Base-by-base conservation (phyloP, 768 basidiomycete genomes). In the Mycena polygramma region DNA sequence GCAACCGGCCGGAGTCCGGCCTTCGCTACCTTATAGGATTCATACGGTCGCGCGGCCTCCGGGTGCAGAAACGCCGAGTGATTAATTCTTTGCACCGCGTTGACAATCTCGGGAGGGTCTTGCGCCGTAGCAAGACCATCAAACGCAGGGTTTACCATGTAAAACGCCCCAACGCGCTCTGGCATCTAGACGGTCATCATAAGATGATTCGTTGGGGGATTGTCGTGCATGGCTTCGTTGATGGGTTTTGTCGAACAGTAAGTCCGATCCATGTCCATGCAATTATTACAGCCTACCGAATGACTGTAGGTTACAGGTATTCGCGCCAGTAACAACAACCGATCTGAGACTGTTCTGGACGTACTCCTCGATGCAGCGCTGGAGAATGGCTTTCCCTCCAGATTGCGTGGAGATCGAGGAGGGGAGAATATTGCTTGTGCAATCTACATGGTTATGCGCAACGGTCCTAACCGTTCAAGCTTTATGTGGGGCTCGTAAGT, bases 231-330 rank as follows among this genome's bases (percentile, higher is more conserved):
- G 78, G 78, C 0, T 72, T 79, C 48, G 68, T 77, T 46, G 79
- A 81, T 70, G 81, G 81, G 0, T 80, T 74, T 63, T 70, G 72
- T 63, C 68, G 77, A 10, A 80, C 75, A 20, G 79, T 79, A 64
- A 36, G 73, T 69, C 39, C 39, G 7, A 7, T 39, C 39, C 13
- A 13, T 13, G 13, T 13, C 39, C 7, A 39, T 39, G 7, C 39
- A 7, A 39, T 39, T 13, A 13, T 39, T 13, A 39, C 39, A 39
- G n/a, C n/a, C n/a, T n/a, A n/a, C n/a, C 13, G 7, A 39, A 7
- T 39, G 7, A 39, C 7, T n/a, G n/a, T 20, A 75, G 74, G 61
- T 73, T 14, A 68, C 66, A 20, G 72, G 43, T 9, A n/a, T 75
- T 1, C 53, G 54, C n/a, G 68, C 70, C 6, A 59, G 57, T 49